Evolutionary conservation across 352 stramenopile genomes (phyloP).

Genomic region (Labyrinthula sp.): DNA sequence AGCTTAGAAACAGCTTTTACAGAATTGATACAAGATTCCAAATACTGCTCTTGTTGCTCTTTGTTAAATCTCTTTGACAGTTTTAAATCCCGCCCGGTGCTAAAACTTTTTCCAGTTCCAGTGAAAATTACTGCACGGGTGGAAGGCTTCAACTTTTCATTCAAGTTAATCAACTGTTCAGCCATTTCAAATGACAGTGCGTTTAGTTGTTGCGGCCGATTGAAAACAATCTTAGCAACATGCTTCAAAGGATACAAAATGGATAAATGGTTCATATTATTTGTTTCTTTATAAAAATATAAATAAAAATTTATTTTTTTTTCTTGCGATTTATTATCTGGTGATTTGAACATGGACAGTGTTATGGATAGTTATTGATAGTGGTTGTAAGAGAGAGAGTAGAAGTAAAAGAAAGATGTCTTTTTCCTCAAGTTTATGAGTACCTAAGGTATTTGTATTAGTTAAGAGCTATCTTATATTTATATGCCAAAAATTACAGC

Average conservation of each 20-base stretch:
- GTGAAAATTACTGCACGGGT: conserved; percentile 1
- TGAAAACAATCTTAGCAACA: conserved; percentile 6
- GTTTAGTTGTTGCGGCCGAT: conserved; percentile 12
- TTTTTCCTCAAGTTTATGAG: too few relatives aligned
- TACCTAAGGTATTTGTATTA: too few relatives aligned
- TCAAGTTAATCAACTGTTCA: conserved; percentile 6
- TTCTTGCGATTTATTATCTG: too few relatives aligned
- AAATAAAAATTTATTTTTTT: too few relatives aligned
- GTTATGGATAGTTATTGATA: too few relatives aligned
- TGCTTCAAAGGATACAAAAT: neutral
- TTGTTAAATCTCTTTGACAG: conserved; percentile 5
- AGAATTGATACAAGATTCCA: conserved; percentile 8
- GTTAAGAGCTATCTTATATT: too few relatives aligned
- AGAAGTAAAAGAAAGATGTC: too few relatives aligned
- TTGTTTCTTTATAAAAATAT: too few relatives aligned
- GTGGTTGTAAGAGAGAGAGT: too few relatives aligned
- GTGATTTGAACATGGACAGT: too few relatives aligned
- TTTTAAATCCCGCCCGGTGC: conserved; percentile 22
- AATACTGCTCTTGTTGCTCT: conserved; percentile 6
- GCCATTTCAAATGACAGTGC: conserved; percentile 22
- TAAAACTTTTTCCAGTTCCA: conserved; percentile 8
- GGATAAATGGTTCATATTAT: too few relatives aligned
- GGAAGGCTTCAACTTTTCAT: conserved; percentile 1
- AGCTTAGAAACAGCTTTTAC: conserved; percentile 2
- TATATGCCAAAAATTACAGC: too few relatives aligned